Evolutionary conservation across 2,329 filamentous ascomycete species (phyloP), one percentile per base, ranked within the genome.

Genomic region (Aspergillus fijiensis): DNA sequence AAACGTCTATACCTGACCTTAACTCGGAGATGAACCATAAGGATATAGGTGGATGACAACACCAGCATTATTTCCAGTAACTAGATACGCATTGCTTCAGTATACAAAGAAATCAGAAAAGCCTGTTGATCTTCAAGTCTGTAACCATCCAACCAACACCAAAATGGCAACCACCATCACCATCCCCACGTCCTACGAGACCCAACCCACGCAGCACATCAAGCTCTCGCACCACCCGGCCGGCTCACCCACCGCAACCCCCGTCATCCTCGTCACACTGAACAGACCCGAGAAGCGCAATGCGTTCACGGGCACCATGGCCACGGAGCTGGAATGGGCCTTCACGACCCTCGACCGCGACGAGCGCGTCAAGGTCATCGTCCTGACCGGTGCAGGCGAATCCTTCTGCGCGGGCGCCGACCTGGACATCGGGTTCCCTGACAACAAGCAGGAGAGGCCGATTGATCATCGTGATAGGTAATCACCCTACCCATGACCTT

Each of bases 271-370:
- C 29, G 67, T 87, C 58, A 78, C 80, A 14, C 71, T 86, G 61
- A 82, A 84, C 71, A 79, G 85, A 2, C 84, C 82, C 2, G 76
- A 78, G 50, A 86, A 87, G 70, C 78, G 83, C 58, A 87, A 87
- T 76, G 84, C 85, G 10, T 80, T 87, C 59, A 86, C 83, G 2
- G 75, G 79, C 57, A 70, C 72, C 51, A 80, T 86, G 74, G 81
- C 84, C 63, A 67, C 70, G 58, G 76, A 84, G 51, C 71, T 85
- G 4, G 72, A 72, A 56, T 67, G 58, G 51, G 69, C 68, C 23
- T 75, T 69, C 51, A 64, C 63, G 5, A 60, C 71, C 57, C 69
- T 85, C 67, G 81, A 85, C 62, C 72, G 79, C 25, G 84, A 86
- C 60, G 79, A 83, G 56, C 77, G 83, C 5, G 83, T 85, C 27